These are phyloP conservation scores for Neurospora intermedia DNA, from an alignment of 495 filamentous ascomycete species.

Conservation along the genomic window DNA sequence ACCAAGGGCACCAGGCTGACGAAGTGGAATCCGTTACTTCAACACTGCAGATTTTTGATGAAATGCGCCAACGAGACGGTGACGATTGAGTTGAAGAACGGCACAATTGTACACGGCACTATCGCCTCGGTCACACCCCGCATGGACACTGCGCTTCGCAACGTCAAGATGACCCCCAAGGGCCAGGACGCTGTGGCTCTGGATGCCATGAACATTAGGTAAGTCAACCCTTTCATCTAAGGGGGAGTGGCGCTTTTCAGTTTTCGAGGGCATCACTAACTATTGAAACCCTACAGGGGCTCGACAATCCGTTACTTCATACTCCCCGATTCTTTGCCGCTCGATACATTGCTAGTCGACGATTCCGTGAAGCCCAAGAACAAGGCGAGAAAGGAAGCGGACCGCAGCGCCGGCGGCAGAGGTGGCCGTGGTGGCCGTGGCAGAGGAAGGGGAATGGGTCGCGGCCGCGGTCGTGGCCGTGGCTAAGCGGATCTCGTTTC, in stretches of 20 bases:
- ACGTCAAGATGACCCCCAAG: slow-evolving; percentile 88
- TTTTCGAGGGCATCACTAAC: not conserved
- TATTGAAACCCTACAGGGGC: slow-evolving; percentile 44
- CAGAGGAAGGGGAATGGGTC: slow-evolving; percentile 35
- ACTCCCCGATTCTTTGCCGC: slow-evolving; percentile 83
- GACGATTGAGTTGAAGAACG: slow-evolving; percentile 96
- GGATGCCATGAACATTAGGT: slow-evolving; percentile 79
- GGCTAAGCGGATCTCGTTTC: slow-evolving; percentile 3
- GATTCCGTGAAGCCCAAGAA: slow-evolving; percentile 98
- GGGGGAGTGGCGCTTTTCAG: not conserved
- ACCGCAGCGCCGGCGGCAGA: slow-evolving; percentile 49
- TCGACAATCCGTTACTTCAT: slow-evolving; percentile 84
- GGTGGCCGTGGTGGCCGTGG: slow-evolving; percentile 52
- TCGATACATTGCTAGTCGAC: slow-evolving; percentile 90
- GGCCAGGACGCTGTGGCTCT: slow-evolving; percentile 76
- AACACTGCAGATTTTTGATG: slow-evolving; percentile 73
- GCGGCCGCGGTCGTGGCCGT: slow-evolving; percentile 14
- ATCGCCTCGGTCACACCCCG: slow-evolving; percentile 89
- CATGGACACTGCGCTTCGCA: slow-evolving; percentile 92
- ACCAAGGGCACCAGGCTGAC: slow-evolving; percentile 3
- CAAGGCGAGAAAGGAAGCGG: slow-evolving; percentile 91
- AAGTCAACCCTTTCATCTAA: not conserved
- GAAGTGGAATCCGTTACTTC: not conserved
- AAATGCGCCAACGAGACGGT: slow-evolving; percentile 98
- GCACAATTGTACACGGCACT: slow-evolving; percentile 90